Evolutionary conservation across 805 yeast species (phyloP), one percentile per base, ranked within the genome.

Genomic region (Candida easanensis): DNA sequence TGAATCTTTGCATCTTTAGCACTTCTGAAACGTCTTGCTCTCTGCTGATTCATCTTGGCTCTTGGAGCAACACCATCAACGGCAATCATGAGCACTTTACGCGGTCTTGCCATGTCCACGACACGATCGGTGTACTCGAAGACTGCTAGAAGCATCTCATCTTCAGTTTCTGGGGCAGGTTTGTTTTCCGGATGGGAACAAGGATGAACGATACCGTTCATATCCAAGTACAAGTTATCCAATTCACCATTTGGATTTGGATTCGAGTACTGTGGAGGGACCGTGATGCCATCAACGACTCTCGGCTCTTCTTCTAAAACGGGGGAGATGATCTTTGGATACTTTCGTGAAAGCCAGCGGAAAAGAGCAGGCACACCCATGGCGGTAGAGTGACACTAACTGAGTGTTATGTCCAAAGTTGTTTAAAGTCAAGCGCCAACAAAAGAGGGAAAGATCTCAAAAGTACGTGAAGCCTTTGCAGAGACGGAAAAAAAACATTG

Each of bases 181-280:
- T 84, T 84, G 53, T 91, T 86, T 59, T 91, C 99, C 1, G 99
- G 99, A 64, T 93, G 99, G 2, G 97, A 84, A 71, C 98, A 93
- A 1, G 99, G 99, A 70, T 93, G 99, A 4, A 93, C 99, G 59
- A 93, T 93, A 70, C 98, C 99, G 62, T 93, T 93, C 99, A 93
- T 93, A 67, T 93, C 99, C 50, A 93, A 71, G 61, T 93, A 93
- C 39, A 93, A 65, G 61, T 93, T 93, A 62, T 93, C 98, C 37
- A 89, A 68, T 66, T 93, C 99, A 21, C 98, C 99, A 65, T 93
- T 93, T 4, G 96, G 96, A 62, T 93, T 93, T 11, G 93, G 83
- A 40, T 79, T 77, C 17, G 79, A 60, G 61, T 86, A 89, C 51
- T 74, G 76, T 4, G 84, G 73, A 0, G 89, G 95, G 38, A 77